Evolutionary conservation across 331 rosid species (phyloP).

Genomic region (Stylosanthes scabra): DNA sequence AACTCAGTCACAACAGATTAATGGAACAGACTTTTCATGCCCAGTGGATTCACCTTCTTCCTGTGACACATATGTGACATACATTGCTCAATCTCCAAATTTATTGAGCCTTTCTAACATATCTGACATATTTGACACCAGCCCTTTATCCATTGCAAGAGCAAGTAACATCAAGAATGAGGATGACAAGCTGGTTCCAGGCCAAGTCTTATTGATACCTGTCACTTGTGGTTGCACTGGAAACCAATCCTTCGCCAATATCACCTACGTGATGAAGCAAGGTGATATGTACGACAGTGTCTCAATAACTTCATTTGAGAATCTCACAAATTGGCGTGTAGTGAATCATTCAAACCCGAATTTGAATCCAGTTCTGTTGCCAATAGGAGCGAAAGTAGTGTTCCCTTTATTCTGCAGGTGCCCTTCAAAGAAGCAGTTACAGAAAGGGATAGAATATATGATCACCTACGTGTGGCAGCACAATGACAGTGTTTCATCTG

Average conservation of each 20-base stretch:
- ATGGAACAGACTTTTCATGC: constrained; percentile 51
- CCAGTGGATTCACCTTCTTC: constrained; percentile 50
- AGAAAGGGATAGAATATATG: constrained; percentile 47
- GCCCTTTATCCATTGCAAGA: constrained; percentile 58
- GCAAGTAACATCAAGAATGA: constrained; percentile 58
- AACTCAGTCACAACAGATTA: constrained; percentile 49
- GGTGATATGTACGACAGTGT: constrained; percentile 56
- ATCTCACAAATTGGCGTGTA: constrained; percentile 58
- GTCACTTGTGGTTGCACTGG: constrained; percentile 67
- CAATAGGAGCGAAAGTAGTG: constrained; percentile 45
- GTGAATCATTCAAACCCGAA: constrained; percentile 50
- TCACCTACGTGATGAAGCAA: constrained; percentile 49
- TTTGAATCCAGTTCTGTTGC: constrained; percentile 45
- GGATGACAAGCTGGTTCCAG: constrained; percentile 38
- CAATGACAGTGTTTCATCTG: constrained; percentile 48
- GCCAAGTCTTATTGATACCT: constrained; percentile 68
- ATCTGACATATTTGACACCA: constrained; percentile 60
- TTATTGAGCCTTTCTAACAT: constrained; percentile 54
- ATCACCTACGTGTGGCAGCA: constrained; percentile 72
- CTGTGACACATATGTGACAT: constrained; percentile 71
- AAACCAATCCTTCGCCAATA: constrained; percentile 59
- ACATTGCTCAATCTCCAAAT: constrained; percentile 58
- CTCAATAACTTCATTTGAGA: constrained; percentile 50
- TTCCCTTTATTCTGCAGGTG: constrained; percentile 76
- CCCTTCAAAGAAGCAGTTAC: constrained; percentile 55